Base-by-base conservation (phyloP, 2,329 filamentous ascomycete species). In the Pseudopithomyces maydicus region DNA sequence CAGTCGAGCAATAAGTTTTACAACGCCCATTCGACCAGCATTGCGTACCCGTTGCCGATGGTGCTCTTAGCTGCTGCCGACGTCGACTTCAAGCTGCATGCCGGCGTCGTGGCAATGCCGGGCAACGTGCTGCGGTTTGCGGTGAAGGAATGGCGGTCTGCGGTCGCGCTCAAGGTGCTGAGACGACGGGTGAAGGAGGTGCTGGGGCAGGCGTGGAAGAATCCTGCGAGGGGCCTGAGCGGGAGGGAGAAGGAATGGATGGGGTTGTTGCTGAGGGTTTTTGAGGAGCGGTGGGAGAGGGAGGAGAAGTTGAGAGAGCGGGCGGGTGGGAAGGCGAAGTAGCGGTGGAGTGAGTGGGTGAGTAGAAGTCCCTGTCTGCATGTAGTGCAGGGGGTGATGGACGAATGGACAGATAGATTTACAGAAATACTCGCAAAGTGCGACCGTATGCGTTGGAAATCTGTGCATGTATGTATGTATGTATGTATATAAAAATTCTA, bases 141-240 rank as follows among this genome's bases (percentile, higher is more conserved):
- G 20, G 84, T 96, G 0, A 84, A 88, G 4, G 90, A 96, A 71
- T 98, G 94, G 93, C 96, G 93, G 77, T 89, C 89, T 0, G 88
- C 95, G 83, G 85, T 97, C 35, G 92, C 90, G n/a, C 79, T 99
- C 69, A 97, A 97, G 77, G 86, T 88, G 6, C 79, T 98, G 52
- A 85, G 92, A 19, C 80, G 82, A 1, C 84, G 90, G 23, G 80
- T 97, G 17, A 87, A 89, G 62, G 92, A 96, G 63, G 85, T 96
- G 39, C 80, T 96, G 45, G 86, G 85, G 0, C 82, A 84, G 29
- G 84, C 85, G 20, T 92, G 96, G 79, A 89, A 86, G 75, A 74
- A 71, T 39, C 78, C 80, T 4, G 76, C 75, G 1, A 61, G 75
- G 17, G 70, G 73, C 48, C 20, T 81, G 54, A 70, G 70, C 2